Evolutionary conservation across 2,329 filamentous ascomycete genomes (phyloP).

Genomic region (Alternaria arbusti): DNA sequence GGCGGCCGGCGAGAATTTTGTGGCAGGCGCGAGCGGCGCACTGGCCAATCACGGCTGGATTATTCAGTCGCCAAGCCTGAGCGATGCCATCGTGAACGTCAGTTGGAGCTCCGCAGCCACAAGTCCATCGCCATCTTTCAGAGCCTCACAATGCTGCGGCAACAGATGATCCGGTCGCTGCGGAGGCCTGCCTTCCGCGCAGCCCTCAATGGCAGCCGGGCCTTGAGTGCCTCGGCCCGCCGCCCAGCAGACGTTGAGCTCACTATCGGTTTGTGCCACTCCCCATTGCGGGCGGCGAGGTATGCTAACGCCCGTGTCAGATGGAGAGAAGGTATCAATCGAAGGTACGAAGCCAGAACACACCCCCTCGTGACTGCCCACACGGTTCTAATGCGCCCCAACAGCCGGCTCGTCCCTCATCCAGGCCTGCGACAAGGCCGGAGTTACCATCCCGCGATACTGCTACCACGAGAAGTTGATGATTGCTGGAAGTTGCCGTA

Average conservation of each 20-base stretch:
- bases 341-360: conserved; percentile 70
- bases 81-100: conserved; percentile 31
- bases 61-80: conserved; percentile 26
- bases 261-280: conserved; percentile 77
- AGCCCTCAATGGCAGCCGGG: conserved; percentile 68
- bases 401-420: conserved; percentile 95
- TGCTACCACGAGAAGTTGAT: conserved; percentile 99
- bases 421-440: conserved; percentile 98
- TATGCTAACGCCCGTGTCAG: conserved; percentile 58
- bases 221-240: conserved; percentile 80
- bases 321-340: conserved; percentile 98
- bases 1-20: conserved; percentile 34
- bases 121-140: conserved; percentile 37
- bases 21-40: conserved; percentile 21
- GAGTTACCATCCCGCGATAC: conserved; percentile 90
- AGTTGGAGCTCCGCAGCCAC: conserved; percentile 30
- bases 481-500: conserved; percentile 99
- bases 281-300: conserved; percentile 19
- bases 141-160: conserved; percentile 64
- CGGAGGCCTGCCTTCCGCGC: conserved; percentile 61
- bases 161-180: conserved; percentile 68
- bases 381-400: conserved; percentile 36
- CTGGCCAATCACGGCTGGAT: conserved; percentile 42
- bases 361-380: conserved; percentile 16
- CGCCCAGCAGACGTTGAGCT: conserved; percentile 93